Evolutionary conservation across 345 rosid species (phyloP).

Genomic region (Populus tremula): DNA sequence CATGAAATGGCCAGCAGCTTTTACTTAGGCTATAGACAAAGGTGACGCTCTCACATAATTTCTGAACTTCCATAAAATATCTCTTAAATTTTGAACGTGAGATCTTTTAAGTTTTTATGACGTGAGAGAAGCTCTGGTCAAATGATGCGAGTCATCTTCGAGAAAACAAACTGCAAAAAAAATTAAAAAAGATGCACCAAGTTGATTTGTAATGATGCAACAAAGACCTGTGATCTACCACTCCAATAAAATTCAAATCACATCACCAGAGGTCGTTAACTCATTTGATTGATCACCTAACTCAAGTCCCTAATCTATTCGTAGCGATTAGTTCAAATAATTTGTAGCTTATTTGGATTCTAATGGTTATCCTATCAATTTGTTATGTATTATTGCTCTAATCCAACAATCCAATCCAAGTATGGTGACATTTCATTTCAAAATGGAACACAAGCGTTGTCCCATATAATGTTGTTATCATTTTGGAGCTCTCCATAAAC

Average conservation of each 20-base stretch:
- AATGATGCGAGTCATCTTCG: neutral
- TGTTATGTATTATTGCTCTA: neutral
- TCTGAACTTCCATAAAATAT: neutral
- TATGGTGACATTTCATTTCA: neutral
- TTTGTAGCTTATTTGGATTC: neutral
- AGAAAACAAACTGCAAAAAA: neutral
- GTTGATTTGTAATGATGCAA: neutral
- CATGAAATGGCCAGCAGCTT: neutral
- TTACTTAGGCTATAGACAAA: neutral
- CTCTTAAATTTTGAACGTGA: neutral
- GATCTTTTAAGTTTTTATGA: neutral
- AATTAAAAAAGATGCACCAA: neutral
- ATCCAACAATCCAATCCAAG: neutral
- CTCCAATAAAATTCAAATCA: neutral
- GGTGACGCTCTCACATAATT: neutral
- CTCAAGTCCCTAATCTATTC: neutral
- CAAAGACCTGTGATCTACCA: neutral
- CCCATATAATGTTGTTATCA: too few relatives aligned
- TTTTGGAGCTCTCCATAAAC: too few relatives aligned
- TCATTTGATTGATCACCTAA: slow-evolving; percentile 9
- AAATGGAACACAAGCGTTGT: neutral
- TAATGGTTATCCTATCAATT: neutral
- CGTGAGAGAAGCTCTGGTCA: neutral
- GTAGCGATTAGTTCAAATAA: neutral
- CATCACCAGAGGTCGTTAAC: neutral